Base-by-base conservation (phyloP, 139 green algal genomes). In the Astrephomene gubernaculifera region DNA sequence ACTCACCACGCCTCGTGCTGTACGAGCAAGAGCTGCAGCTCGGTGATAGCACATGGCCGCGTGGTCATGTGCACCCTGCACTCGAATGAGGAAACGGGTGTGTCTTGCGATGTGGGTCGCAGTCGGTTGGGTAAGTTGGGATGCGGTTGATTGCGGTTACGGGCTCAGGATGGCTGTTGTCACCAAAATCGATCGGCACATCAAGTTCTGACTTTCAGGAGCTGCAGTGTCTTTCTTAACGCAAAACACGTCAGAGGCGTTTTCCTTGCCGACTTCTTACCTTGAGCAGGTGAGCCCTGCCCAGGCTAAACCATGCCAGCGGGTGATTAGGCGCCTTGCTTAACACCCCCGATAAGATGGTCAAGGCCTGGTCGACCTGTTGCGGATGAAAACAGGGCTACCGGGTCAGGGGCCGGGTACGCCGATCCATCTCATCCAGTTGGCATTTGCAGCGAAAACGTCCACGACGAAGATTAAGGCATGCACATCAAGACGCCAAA, bases 221-320 rank as follows among this genome's bases (percentile, higher is more conserved):
- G 12, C 24, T 21, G 57, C 24, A 67, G 57, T 67, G 57, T 12
- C 22, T 67, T 29, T 41, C 61, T 41, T 7, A 39, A 41, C n/a
- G n/a, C n/a, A 22, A 41, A 19, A 70, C 61, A 22, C 61, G 29
- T 70, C 61, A 29, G 4, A 8, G 9, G 61, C 29, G 7, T 70
- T n/a, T 24, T 7, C 19, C 24, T 12, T 24, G 21, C 31, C 19
- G 35, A 44, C 10, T 1, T 71, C 74, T 29, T 36, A 44, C 74
- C 75, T 72, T 43, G 6, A 68, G 54, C 39, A 84, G 64, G 43
- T 84, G 78, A 7, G 78, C 78, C 17, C 78, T 22, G 8, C 60
- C 78, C 25, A 84, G 61, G 78, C 78, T 84, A 33, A 84, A 84
- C 63, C 63, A 74, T 2, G 78, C 78, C 54, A 84, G 43, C 4